Base-by-base conservation (phyloP, 164 flowering plant species). In the Macadamia tetraphylla region DNA sequence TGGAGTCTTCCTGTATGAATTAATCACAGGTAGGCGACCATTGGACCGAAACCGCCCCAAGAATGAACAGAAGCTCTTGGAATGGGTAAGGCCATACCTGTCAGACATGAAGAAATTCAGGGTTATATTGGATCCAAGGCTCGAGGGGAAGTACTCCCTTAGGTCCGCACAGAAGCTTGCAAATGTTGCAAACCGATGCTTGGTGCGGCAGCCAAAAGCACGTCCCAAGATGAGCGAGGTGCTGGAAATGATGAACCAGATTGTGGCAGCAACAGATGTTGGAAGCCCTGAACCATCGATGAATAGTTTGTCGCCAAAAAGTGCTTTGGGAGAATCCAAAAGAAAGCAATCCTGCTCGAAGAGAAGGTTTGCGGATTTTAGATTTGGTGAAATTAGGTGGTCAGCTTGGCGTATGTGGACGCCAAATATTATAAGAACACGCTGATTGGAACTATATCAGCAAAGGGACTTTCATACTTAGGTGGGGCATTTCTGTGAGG, bases 171-270 rank as follows among this genome's bases (percentile, higher is more conserved):
- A 80, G 44, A 87, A 80, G 79, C 85, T 93, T 43, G 88, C 98
- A 9, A 75, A 81, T 1, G 77, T 89, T 23, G 98, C 98, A n/a
- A 89, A 88, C 78, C 74, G 74, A 65, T 93, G 98, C 79, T 70
- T 93, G 74, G 74, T 72, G 1, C 67, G 87, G 53, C 82, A 88
- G 0, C 73, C 87, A n/a, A 89, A 83, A 70, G 35, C 72, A 10
- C 86, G 97, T 2, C 98, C 97, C 44, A 89, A 79, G 70, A 93
- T 93, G 97, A 91, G 94, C 51, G 87, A 89, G 68, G 87, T 93
- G 35, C 61, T 88, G 75, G 90, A 86, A 73, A 83, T 85, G 86
- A 73, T 93, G 67, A 76, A 80, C 44, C 74, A 30, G 55, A 80
- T 91, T 5, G 73, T 80, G 60, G 87, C 87, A 30, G 63, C 72